Conservation (phyloP, 1,139 yeast species). For the Yamadazyma epiphylla region DNA sequence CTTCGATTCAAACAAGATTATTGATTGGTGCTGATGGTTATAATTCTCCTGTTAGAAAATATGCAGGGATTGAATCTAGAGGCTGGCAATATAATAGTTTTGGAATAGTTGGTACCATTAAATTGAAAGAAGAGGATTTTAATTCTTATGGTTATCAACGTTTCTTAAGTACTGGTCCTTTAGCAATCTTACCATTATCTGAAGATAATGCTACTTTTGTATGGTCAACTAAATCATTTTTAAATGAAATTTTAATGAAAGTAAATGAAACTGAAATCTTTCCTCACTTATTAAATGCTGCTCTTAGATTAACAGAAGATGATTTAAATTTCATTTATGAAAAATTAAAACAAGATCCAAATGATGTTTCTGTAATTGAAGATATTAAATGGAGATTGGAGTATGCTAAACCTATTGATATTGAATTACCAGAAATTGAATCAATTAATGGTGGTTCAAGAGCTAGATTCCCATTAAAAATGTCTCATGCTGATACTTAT, state of each 20-base stretch:
- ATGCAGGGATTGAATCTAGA: constrained; percentile 75
- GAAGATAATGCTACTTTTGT: constrained; percentile 84
- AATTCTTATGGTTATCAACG: constrained; percentile 88
- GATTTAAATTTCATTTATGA: constrained; percentile 38
- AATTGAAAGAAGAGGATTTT: constrained; percentile 67
- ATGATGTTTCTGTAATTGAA: constrained; percentile 49
- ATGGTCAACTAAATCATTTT: constrained; percentile 84
- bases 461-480: constrained; percentile 83
- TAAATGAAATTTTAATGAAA: constrained; percentile 59
- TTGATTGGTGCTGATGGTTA: constrained; percentile 95
- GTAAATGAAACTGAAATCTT: constrained; percentile 57
- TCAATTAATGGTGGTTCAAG: constrained; percentile 60
- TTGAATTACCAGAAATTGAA: constrained; percentile 61
- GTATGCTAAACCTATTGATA: constrained; percentile 20
- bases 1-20: constrained; percentile 60
- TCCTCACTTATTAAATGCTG: constrained; percentile 76
- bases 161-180: constrained; percentile 87
- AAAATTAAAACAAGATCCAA: constrained; percentile 28
- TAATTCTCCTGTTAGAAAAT: constrained; percentile 87
- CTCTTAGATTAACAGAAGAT: constrained; percentile 60
- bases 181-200: constrained; percentile 87
- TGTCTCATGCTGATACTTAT: constrained; percentile 90
- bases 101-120: constrained; percentile 88
- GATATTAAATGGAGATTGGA: constrained; percentile 75
- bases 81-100: constrained; percentile 91